Conservation (phyloP, 306 rosid genomes). For the Malus fusca region DNA sequence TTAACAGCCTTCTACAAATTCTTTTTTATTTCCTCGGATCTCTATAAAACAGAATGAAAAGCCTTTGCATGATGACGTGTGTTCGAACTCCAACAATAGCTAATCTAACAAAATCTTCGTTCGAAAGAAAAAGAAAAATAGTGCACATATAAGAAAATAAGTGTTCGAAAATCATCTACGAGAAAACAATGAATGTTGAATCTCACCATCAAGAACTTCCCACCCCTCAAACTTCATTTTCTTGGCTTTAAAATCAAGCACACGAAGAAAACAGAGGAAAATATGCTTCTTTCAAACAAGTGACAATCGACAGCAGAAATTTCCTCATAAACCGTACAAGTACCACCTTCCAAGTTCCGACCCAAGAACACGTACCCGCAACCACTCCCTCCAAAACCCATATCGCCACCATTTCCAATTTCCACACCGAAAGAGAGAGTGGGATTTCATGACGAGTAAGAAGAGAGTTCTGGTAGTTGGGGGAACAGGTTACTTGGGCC, state of each 20-base stretch:
- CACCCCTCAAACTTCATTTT: no score
- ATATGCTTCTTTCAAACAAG: not conserved
- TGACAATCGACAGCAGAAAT: not conserved
- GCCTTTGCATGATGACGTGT: rapidly evolving
- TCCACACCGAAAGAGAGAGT: not conserved
- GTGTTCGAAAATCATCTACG: no score
- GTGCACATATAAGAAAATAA: no score
- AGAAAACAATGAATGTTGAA: no score
- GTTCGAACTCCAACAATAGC: rapidly evolving
- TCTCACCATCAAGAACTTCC: no score
- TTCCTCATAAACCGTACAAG: not conserved
- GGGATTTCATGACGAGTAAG: constrained; percentile 21
- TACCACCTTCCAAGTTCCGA: not conserved
- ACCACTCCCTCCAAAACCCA: not conserved
- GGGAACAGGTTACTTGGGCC: constrained; percentile 93
- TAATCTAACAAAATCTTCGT: no score
- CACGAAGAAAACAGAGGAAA: not conserved
- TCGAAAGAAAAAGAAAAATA: no score
- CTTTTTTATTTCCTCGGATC: no score
- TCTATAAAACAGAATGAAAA: no score
- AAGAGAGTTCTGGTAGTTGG: constrained; percentile 73
- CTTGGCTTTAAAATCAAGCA: no score
- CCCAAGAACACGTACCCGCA: not conserved
- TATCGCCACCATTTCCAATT: not conserved
- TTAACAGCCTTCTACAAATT: no score